Percentiles rank a stretch among this genome's conserved stretches.
Evolutionary conservation across 106 monocot genomes (phyloP).

Genomic region (Phalaenopsis aphrodite): DNA sequence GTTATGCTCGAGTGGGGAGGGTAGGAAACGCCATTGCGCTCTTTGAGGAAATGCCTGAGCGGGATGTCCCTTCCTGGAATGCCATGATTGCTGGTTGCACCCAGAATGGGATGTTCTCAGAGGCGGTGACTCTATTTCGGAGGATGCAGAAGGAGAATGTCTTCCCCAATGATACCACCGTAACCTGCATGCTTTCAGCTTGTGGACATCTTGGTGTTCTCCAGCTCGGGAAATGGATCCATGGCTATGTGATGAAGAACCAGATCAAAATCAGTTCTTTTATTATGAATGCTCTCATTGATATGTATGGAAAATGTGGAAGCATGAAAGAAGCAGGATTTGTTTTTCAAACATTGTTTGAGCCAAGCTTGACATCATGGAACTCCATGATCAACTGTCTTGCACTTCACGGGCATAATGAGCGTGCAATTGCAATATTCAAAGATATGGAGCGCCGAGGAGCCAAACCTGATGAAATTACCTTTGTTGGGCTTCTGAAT

Average conservation of each 20-base stretch:
- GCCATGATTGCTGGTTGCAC: slow-evolving; percentile 62
- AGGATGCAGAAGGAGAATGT: slow-evolving; percentile 41
- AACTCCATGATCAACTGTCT: slow-evolving; percentile 95
- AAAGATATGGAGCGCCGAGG: slow-evolving; percentile 36
- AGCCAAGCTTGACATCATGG: slow-evolving; percentile 60
- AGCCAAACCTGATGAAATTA: slow-evolving; percentile 58
- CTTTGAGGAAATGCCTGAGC: slow-evolving; percentile 82
- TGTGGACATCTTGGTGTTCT: slow-evolving; percentile 84
- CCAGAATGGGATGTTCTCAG: slow-evolving; percentile 79
- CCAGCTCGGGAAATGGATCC: slow-evolving; percentile 52
- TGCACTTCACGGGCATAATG: slow-evolving; percentile 64
- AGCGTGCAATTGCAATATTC: slow-evolving; percentile 40
- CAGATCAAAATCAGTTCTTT: slow-evolving; percentile 23
- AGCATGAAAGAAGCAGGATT: slow-evolving; percentile 49
- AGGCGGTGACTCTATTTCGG: slow-evolving; percentile 35
- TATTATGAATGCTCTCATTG: slow-evolving; percentile 67
- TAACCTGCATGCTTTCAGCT: slow-evolving; percentile 60
- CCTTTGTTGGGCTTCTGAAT: slow-evolving; percentile 86
- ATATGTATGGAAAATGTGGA: slow-evolving; percentile 97
- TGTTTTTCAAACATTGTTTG: slow-evolving; percentile 33
- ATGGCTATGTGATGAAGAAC: slow-evolving; percentile 47
- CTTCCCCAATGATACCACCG: slow-evolving; percentile 54
- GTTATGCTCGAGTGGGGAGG: slow-evolving; percentile 46
- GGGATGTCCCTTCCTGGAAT: slow-evolving; percentile 85
- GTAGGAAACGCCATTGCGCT: slow-evolving; percentile 48